Evolutionary conservation across 2,329 filamentous ascomycete species (phyloP).

Genomic region (Cordyceps javanica): DNA sequence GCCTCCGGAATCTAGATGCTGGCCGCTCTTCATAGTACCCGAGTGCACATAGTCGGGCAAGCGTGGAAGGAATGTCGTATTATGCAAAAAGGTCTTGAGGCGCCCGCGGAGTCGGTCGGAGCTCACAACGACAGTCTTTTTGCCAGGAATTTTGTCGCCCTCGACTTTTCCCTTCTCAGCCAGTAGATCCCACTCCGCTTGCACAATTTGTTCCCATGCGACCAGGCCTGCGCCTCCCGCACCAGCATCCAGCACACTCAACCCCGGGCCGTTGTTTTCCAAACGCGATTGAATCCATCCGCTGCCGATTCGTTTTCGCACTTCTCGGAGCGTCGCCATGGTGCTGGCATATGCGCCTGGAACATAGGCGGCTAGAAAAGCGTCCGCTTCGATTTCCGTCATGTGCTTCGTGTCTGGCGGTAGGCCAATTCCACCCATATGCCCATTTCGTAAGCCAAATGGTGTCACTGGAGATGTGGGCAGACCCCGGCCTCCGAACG

Average conservation of each 20-base stretch:
- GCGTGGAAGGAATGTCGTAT: conserved; percentile 87
- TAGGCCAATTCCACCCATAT: conserved; percentile 60
- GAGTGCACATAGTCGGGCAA: conserved; percentile 79
- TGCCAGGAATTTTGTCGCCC: conserved; percentile 52
- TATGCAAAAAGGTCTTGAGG: conserved; percentile 68
- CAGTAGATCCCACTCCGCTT: conserved; percentile 75
- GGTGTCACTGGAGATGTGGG: conserved; percentile 73
- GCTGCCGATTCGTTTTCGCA: conserved; percentile 64
- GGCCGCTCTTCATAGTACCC: conserved; percentile 46
- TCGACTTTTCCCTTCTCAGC: conserved; percentile 40
- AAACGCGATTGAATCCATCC: conserved; percentile 64
- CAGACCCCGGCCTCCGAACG: conserved; percentile 70
- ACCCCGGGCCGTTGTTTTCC: conserved; percentile 37
- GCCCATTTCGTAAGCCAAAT: conserved; percentile 44
- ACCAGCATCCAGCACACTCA: conserved; percentile 68
- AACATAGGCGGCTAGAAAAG: conserved; percentile 62
- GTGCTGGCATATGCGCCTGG: conserved; percentile 65
- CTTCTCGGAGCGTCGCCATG: conserved; percentile 63
- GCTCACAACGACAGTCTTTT: conserved; percentile 74
- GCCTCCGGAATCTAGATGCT: conserved; percentile 52
- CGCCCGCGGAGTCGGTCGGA: conserved; percentile 70
- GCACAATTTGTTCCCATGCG: conserved; percentile 71
- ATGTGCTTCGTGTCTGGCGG: conserved; percentile 60
- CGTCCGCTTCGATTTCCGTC: conserved; percentile 69
- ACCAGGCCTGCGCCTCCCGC: conserved; percentile 66